Evolutionary conservation across 1,139 yeast genomes (phyloP).

Genomic region (Yamadazyma siamensis): DNA sequence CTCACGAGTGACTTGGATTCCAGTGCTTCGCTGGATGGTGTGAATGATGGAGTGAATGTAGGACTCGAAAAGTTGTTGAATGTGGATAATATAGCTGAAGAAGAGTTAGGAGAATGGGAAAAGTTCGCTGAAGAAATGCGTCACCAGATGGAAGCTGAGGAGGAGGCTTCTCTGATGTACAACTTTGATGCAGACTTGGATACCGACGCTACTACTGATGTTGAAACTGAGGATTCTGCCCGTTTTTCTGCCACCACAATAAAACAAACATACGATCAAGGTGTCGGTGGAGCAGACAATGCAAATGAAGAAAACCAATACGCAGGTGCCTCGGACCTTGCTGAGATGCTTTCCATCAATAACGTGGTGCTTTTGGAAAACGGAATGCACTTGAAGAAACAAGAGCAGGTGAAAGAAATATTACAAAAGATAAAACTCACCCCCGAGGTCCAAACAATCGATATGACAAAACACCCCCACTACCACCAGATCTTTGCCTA

Average conservation of each 20-base stretch:
- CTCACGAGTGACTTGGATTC: too few relatives aligned
- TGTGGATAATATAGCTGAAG: constrained; percentile 11
- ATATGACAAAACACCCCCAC: constrained; percentile 32
- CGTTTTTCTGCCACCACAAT: too few relatives aligned
- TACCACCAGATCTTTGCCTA: constrained; percentile 22
- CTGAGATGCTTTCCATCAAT: constrained; percentile 28
- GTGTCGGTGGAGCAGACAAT: not conserved
- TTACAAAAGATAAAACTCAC: constrained; percentile 22
- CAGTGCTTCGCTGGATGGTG: not conserved
- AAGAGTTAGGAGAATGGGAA: constrained; percentile 14
- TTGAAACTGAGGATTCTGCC: too few relatives aligned
- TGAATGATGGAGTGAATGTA: not conserved
- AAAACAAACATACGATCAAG: too few relatives aligned
- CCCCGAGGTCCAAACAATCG: constrained; percentile 32
- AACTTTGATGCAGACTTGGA: not conserved
- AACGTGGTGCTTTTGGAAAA: constrained; percentile 23
- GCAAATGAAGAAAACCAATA: not conserved
- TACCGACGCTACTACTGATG: not conserved
- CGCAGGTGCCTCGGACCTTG: constrained; percentile 15
- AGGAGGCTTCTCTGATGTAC: not conserved
- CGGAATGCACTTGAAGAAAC: constrained; percentile 16
- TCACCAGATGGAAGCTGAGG: not conserved
- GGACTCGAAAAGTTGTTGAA: constrained; percentile 8
- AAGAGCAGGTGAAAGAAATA: constrained; percentile 20
- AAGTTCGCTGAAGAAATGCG: constrained; percentile 10